phyloP scores from a whole-genome alignment of 371 early-diverging fungal species.

The Saksenaea vasiformis region DNA sequence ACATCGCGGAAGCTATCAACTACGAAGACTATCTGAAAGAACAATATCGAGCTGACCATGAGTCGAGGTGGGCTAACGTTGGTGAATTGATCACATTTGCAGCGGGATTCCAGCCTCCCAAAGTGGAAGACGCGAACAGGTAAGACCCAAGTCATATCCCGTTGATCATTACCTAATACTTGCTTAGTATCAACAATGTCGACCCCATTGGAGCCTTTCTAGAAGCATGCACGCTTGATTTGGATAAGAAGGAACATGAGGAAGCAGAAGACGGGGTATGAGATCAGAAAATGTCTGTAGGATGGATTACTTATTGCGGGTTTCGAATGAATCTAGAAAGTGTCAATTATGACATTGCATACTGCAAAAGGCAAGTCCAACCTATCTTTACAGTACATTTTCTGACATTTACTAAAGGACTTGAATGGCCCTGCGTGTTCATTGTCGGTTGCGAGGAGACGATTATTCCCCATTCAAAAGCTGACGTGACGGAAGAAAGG shows the following conservation, averaged over 20 bases:
- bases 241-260: conserved; percentile 30
- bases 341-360: conserved; percentile 62
- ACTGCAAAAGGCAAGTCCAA: conserved; percentile 48
- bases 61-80: conserved; percentile 35
- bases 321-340: conserved; percentile 36
- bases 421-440: conserved; percentile 71
- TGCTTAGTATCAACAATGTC: background rate
- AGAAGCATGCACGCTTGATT: conserved; percentile 30
- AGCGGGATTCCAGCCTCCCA: conserved; percentile 5
- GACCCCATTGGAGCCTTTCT: conserved; percentile 33
- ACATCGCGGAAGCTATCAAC: conserved; percentile 21
- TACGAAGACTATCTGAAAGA: conserved; percentile 30
- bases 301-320: conserved; percentile 7
- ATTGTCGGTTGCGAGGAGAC: conserved; percentile 52
- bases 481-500: conserved; percentile 38
- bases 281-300: conserved; percentile 12
- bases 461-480: conserved; percentile 44
- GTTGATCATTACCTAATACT: background rate
- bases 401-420: conserved; percentile 26
- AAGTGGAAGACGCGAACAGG: background rate
- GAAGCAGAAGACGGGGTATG: conserved; percentile 28
- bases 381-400: background rate
- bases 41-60: conserved; percentile 17
- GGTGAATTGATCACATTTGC: conserved; percentile 38
- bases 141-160: background rate